Conservation (phyloP, 176 grass and related monocot genomes). For the Avena atlantica region DNA sequence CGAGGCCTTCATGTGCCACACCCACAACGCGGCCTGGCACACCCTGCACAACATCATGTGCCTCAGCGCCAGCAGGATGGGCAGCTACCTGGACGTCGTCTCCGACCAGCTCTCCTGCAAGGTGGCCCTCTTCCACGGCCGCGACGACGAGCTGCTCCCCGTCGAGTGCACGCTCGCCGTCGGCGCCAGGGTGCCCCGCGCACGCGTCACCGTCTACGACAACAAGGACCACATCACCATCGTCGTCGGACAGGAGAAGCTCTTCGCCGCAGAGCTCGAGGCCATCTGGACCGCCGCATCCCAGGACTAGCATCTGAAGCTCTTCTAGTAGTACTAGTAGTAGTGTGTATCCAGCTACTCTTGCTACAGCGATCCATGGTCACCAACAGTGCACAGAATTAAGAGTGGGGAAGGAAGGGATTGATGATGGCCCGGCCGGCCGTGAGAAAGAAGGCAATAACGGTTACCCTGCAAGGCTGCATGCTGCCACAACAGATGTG, state of each 20-base stretch:
- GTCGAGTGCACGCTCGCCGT: constrained; percentile 71
- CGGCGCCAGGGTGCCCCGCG: constrained; percentile 58
- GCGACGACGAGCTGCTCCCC: constrained; percentile 87
- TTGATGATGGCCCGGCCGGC: not conserved
- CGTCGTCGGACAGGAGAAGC: constrained; percentile 74
- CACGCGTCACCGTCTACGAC: constrained; percentile 70
- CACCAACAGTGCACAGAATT: constrained; percentile 6
- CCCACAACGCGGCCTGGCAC: constrained; percentile 98
- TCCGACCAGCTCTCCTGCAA: constrained; percentile 55
- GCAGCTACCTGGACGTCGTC: constrained; percentile 70
- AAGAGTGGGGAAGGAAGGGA: not conserved
- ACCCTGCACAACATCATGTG: constrained; percentile 99
- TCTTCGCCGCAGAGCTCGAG: constrained; percentile 92
- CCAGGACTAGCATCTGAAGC: not conserved
- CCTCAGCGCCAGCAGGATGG: constrained; percentile 69
- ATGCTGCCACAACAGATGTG: not conserved
- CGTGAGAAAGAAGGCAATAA: constrained; percentile 41
- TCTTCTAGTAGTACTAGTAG: no score
- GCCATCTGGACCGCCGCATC: constrained; percentile 58
- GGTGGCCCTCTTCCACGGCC: constrained; percentile 78
- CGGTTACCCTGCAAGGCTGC: not conserved
- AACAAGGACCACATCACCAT: constrained; percentile 91
- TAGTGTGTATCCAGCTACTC: not conserved
- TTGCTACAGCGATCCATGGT: not conserved
- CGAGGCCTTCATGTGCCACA: constrained; percentile 95